Conservation (phyloP, 306 rosid species). For the Senna tora region DNA sequence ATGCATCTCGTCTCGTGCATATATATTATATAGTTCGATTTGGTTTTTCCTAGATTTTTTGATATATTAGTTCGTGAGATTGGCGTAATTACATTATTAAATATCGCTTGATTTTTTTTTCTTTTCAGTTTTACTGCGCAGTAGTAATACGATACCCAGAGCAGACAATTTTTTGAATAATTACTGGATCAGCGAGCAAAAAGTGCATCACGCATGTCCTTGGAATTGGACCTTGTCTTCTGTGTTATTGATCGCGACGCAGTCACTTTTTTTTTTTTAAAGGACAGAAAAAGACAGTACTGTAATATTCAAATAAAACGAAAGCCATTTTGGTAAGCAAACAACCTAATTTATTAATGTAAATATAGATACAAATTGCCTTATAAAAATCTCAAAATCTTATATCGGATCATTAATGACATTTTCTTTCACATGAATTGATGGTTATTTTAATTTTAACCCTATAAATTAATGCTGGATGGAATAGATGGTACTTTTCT, state of each 20-base stretch:
- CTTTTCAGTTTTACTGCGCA: neutral
- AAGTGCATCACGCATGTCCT: neutral
- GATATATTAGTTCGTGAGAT: neutral
- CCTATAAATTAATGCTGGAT: too few species aligned
- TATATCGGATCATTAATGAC: neutral
- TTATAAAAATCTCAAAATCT: neutral
- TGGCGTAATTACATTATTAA: neutral
- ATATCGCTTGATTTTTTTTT: too few species aligned
- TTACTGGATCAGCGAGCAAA: neutral
- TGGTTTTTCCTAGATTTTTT: neutral
- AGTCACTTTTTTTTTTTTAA: neutral
- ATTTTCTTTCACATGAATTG: neutral
- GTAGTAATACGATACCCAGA: neutral
- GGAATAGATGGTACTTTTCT: too few species aligned
- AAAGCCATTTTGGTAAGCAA: neutral
- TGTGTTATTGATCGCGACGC: neutral
- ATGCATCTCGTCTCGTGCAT: neutral
- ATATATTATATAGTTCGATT: neutral
- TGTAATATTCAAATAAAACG: neutral
- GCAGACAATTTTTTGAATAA: neutral
- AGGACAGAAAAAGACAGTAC: neutral
- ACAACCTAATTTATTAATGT: neutral
- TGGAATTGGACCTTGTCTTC: neutral
- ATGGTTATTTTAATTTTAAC: neutral
- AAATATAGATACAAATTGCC: neutral